These are phyloP conservation scores for Wickerhamiella sorbophila DNA, from an alignment of 805 yeast species.

Conservation along the genomic window DNA sequence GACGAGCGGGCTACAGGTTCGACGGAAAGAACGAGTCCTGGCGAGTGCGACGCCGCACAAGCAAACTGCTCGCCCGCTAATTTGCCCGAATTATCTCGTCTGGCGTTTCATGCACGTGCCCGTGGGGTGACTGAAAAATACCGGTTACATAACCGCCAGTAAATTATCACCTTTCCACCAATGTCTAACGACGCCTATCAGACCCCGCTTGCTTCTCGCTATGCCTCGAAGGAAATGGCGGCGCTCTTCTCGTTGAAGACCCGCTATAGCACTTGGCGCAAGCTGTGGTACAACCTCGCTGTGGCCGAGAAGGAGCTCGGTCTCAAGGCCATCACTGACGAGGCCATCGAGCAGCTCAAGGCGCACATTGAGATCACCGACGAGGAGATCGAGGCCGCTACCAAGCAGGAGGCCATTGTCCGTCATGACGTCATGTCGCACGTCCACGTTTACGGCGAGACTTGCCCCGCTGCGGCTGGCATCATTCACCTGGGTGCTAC, in stretches of 20 bases:
- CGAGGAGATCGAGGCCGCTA: slow-evolving; percentile 79
- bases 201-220: slow-evolving; percentile 91
- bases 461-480: slow-evolving; percentile 93
- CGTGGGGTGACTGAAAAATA: neutral
- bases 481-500: slow-evolving; percentile 98
- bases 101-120: too few species aligned
- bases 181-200: slow-evolving; percentile 54
- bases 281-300: slow-evolving; percentile 89
- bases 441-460: slow-evolving; percentile 85
- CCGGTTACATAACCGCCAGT: too few species aligned
- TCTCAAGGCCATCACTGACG: slow-evolving; percentile 67
- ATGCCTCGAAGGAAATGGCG: slow-evolving; percentile 97
- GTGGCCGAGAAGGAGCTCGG: slow-evolving; percentile 92
- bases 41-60: too few species aligned
- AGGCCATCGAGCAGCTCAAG: slow-evolving; percentile 79
- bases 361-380: slow-evolving; percentile 71
- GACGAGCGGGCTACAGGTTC: too few species aligned
- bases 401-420: slow-evolving; percentile 90
- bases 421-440: slow-evolving; percentile 99
- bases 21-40: too few species aligned
- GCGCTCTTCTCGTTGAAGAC: slow-evolving; percentile 80
- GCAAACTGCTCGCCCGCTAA: too few species aligned
- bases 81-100: too few species aligned
- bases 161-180: too few species aligned
- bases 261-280: slow-evolving; percentile 97